Base-by-base conservation (phyloP, 495 filamentous ascomycete species). In the Hyaloscypha hepaticicola region DNA sequence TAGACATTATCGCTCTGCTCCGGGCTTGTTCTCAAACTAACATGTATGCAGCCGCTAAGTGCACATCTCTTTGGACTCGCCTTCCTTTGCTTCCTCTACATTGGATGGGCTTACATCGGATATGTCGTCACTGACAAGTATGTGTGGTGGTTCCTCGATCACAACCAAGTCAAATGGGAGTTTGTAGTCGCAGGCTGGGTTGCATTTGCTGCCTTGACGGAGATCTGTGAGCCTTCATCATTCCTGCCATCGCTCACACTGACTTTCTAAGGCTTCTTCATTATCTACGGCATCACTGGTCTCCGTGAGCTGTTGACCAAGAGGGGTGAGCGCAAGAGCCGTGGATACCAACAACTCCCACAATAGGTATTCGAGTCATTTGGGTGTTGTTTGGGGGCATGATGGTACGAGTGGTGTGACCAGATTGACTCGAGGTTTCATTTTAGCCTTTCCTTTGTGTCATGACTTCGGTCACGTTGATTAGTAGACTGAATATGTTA, bases 141-240 rank as follows among this genome's bases (percentile, higher is more conserved):
- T 45, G 74, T 75, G 8, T 81, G 77, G 69, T 83, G 78, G 66
- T 84, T 81, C 73, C 72, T 85, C 45, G 78, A 84, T 48, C 73
- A 73, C 11, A 67, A 76, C 27, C 52, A 65, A 27, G 69, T 70
- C 12, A 72, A 73, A 50, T 74, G 70, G 66, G 70, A 73, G 19
- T 69, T 75, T 62, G 69, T 76, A 16, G 69, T 78, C 26, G 55
- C 72, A 60, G 75, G 74, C 1, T 76, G 76, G 24, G 53, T 73
- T 5, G 67, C 58, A 12, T 83, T 83, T 57, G 63, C 77, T 49
- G 69, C 50, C 14, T 16, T 75, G 41, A 69, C 75, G 0, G 68
- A 74, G 3, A 65, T 69, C 62, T 65, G 79, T 82, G 70, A 76
- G 79, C 63, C 26, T 22, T 25, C 24, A 14, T 48, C 24, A 22